A percentile compares a stretch with the other conserved stretches of the same genome.
Conservation (phyloP, 805 yeast species). For the Wickerhamiella spandovensis region DNA sequence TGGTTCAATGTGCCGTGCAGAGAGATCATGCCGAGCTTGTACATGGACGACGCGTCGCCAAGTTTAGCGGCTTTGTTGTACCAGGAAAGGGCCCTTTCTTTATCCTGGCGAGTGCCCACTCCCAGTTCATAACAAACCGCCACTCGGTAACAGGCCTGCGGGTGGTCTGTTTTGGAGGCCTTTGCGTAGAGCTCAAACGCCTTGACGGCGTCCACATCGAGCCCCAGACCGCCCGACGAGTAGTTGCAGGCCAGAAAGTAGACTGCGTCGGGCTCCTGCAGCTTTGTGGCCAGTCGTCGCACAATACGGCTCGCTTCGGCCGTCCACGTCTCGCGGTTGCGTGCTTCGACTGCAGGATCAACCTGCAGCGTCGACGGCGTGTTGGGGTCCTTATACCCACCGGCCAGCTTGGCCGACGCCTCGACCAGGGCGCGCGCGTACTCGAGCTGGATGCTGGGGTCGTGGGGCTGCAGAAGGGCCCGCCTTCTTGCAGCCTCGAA, state of each 20-base stretch:
- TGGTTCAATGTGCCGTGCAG: constrained; percentile 36
- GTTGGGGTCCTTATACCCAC: constrained; percentile 27
- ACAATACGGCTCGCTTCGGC: constrained; percentile 46
- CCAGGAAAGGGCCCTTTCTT: constrained; percentile 36
- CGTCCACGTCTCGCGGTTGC: constrained; percentile 42
- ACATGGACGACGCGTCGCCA: constrained; percentile 56
- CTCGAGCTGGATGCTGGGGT: constrained; percentile 41
- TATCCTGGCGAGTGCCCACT: constrained; percentile 35
- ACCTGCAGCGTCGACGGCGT: constrained; percentile 27
- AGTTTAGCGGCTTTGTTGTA: constrained; percentile 48
- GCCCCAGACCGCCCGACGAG: constrained; percentile 34
- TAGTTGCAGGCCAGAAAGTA: constrained; percentile 50
- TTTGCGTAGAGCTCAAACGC: constrained; percentile 49
- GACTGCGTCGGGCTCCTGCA: constrained; percentile 39
- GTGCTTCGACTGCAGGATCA: constrained; percentile 33
- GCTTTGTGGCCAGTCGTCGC: constrained; percentile 37
- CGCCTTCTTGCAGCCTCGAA: constrained; percentile 20
- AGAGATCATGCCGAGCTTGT: constrained; percentile 54
- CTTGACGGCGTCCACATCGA: constrained; percentile 42
- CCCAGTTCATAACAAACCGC: constrained; percentile 64
- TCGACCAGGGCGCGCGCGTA: constrained; percentile 50
- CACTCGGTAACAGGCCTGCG: constrained; percentile 51
- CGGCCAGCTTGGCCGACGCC: constrained; percentile 26
- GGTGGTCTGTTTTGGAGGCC: constrained; percentile 45
- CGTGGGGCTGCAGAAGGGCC: constrained; percentile 23